Evolutionary conservation across 352 stramenopile genomes (phyloP).

Genomic region (Pythium aquatile): DNA sequence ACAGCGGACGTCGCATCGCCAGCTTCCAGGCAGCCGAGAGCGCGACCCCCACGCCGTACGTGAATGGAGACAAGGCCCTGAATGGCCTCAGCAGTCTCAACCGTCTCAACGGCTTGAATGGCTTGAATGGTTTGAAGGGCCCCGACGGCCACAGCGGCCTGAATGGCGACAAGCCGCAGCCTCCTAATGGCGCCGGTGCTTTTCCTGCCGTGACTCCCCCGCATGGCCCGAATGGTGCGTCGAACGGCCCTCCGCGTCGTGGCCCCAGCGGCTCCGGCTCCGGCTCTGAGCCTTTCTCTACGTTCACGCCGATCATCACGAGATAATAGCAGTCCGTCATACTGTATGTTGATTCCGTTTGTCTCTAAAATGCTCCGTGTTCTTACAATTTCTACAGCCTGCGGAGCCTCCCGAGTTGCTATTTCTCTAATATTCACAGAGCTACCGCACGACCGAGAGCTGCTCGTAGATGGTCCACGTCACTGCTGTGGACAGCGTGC

Average conservation of each 20-base stretch:
- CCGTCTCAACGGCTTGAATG: constrained; percentile 34
- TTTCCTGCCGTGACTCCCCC: background rate
- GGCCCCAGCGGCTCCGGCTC: constrained; percentile 13
- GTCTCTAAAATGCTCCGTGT: background rate
- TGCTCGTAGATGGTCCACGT: constrained; percentile 99
- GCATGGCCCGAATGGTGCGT: constrained; percentile 23
- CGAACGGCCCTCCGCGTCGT: constrained; percentile 26
- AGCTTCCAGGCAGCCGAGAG: constrained; percentile 11
- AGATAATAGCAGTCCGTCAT: constrained; percentile 38
- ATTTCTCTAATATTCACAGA: constrained; percentile 2
- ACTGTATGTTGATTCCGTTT: background rate
- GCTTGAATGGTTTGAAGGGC: constrained; percentile 27
- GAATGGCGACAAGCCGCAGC: constrained; percentile 11
- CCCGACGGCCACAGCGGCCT: constrained; percentile 10
- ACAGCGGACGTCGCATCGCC: constrained; percentile 5
- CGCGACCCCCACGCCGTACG: background rate
- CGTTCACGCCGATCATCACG: constrained; percentile 87
- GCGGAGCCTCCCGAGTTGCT: background rate
- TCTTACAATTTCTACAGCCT: constrained; percentile 5
- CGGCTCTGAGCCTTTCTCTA: constrained; percentile 61
- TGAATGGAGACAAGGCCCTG: constrained; percentile 1
- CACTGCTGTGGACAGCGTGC: constrained; percentile 97
- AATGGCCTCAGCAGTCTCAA: constrained; percentile 28
- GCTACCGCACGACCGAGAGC: constrained; percentile 54
- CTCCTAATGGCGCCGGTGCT: constrained; percentile 28